Percentiles rank a stretch among this genome's conserved stretches.
Conservation (phyloP, 2,329 filamentous ascomycete genomes). For the Aspergillus chevalieri region DNA sequence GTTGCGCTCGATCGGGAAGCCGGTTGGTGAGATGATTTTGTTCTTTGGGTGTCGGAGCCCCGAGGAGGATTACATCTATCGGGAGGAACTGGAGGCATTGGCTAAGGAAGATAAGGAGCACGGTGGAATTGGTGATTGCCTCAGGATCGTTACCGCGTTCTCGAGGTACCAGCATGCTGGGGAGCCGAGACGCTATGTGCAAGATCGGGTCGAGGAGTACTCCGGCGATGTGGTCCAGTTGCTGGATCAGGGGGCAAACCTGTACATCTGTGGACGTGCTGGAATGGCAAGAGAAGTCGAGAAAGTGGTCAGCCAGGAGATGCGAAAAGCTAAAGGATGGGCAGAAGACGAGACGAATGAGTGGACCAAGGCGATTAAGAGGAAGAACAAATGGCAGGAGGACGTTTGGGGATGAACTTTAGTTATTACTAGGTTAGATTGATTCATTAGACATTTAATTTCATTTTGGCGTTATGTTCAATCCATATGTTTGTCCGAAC, state of each 20-base stretch:
- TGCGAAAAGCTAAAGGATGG: conserved; percentile 33
- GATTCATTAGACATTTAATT: neutral
- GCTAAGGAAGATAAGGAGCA: conserved; percentile 4
- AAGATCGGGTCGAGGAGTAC: conserved; percentile 31
- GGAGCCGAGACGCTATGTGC: conserved; percentile 28
- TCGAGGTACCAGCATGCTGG: conserved; percentile 14
- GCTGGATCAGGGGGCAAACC: conserved; percentile 32
- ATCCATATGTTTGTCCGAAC: neutral
- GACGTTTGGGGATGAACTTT: conserved; percentile 42
- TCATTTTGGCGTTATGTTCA: neutral
- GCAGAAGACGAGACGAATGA: conserved; percentile 36
- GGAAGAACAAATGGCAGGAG: conserved; percentile 48
- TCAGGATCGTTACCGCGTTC: conserved; percentile 23
- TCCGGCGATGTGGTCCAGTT: conserved; percentile 25
- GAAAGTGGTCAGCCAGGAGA: conserved; percentile 31
- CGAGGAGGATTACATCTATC: conserved; percentile 34
- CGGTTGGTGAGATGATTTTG: conserved; percentile 34
- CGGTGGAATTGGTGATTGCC: conserved; percentile 8
- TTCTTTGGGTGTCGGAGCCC: conserved; percentile 39
- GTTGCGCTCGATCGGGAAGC: conserved; percentile 28
- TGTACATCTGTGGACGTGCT: conserved; percentile 37
- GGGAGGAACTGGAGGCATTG: conserved; percentile 23
- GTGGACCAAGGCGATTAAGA: conserved; percentile 46
- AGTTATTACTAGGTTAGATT: too few relatives aligned
- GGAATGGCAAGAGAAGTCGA: conserved; percentile 40